A percentile compares a stretch with the other conserved stretches of the same genome.
Evolutionary conservation across 2,329 filamentous ascomycete species (phyloP).

Genomic region (Fusarium chaquense): DNA sequence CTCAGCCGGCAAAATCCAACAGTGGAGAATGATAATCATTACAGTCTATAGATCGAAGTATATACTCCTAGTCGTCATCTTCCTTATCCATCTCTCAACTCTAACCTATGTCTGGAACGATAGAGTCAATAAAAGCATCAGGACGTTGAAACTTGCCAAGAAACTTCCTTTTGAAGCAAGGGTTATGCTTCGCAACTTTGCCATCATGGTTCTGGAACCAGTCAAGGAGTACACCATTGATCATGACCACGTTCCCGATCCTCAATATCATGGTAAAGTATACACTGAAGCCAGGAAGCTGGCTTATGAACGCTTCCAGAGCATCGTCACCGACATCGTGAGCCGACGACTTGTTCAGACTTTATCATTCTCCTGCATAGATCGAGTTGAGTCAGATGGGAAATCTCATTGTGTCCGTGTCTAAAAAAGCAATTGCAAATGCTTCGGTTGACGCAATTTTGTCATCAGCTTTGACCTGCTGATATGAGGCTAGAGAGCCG

Average conservation of each 20-base stretch:
- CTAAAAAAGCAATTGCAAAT: too few species aligned
- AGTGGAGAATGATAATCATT: background rate
- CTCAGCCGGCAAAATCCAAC: background rate
- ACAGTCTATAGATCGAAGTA: too few species aligned
- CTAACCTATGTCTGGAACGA: background rate
- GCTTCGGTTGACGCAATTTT: too few species aligned
- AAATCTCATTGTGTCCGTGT: too few species aligned
- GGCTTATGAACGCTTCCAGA: background rate
- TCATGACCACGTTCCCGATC: background rate
- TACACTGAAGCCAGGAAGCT: background rate
- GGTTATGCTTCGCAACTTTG: background rate
- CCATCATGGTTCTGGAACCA: background rate
- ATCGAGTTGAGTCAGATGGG: too few species aligned
- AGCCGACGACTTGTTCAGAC: background rate
- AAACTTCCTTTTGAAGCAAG: background rate
- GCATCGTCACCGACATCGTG: background rate
- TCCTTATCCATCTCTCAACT: too few species aligned
- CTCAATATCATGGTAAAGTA: background rate
- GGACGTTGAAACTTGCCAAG: background rate
- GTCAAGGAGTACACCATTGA: background rate
- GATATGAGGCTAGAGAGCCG: background rate
- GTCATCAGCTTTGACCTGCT: too few species aligned
- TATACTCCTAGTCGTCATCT: too few species aligned
- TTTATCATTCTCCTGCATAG: too few species aligned
- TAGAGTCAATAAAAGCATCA: background rate